Evolutionary conservation across 192 early-diverging fungal species (phyloP).

Genomic region (Linnemannia exigua): DNA sequence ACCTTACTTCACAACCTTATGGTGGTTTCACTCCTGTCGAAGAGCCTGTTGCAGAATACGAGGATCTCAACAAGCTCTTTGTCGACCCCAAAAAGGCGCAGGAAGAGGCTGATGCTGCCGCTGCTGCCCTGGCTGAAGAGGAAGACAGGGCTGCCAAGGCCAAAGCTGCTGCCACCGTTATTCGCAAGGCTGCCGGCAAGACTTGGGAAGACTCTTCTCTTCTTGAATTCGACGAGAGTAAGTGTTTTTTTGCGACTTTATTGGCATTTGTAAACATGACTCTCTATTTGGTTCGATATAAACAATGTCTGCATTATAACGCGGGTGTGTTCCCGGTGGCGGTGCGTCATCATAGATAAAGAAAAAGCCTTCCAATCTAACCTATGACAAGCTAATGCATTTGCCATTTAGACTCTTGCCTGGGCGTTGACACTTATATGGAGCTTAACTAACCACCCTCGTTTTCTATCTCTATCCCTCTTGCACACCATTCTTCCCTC

Average conservation of each 20-base stretch:
- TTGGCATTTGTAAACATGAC: background rate
- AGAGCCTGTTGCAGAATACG: constrained; percentile 19
- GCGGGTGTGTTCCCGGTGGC: too few species aligned
- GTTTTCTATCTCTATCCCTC: background rate
- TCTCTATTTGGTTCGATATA: too few species aligned
- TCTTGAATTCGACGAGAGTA: constrained; percentile 88
- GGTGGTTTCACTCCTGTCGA: background rate
- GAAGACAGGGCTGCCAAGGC: constrained; percentile 58
- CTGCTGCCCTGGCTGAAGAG: constrained; percentile 24
- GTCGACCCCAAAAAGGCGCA: constrained; percentile 48
- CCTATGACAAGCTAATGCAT: too few species aligned
- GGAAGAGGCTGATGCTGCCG: constrained; percentile 42
- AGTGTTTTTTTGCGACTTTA: constrained; percentile 9
- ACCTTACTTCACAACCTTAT: background rate
- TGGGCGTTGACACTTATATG: too few species aligned
- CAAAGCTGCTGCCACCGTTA: constrained; percentile 71
- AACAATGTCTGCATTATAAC: too few species aligned
- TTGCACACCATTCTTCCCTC: background rate
- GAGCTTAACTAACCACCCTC: too few species aligned
- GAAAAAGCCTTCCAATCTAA: too few species aligned
- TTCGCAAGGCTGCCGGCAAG: constrained; percentile 91
- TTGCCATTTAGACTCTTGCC: too few species aligned
- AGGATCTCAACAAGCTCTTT: constrained; percentile 54
- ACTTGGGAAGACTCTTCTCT: constrained; percentile 94
- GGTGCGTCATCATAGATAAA: too few species aligned